These are phyloP conservation scores for Phytophthora multivora DNA, from an alignment of 352 stramenopile species.

Conservation along the genomic window DNA sequence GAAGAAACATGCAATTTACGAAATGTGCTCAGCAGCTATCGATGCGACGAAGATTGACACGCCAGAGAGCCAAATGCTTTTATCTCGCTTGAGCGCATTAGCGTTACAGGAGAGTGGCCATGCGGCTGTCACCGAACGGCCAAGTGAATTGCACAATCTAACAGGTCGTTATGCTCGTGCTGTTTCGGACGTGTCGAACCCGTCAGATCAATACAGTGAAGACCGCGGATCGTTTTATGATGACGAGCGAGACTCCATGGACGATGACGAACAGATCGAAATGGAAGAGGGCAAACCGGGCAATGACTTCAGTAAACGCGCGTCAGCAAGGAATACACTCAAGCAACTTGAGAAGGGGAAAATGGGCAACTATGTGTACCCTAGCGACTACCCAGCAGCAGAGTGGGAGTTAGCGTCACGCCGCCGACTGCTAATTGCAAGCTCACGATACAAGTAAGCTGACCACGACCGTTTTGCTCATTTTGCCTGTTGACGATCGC, in stretches of 20 bases:
- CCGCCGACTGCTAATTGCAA: conserved; percentile 69
- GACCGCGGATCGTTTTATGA: conserved; percentile 44
- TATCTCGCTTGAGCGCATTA: conserved; percentile 57
- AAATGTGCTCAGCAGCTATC: conserved; percentile 52
- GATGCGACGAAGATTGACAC: conserved; percentile 43
- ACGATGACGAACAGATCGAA: conserved; percentile 40
- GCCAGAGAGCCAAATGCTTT: conserved; percentile 71
- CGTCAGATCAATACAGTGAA: conserved; percentile 49
- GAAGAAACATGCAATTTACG: conserved; percentile 50
- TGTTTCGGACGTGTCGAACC: conserved; percentile 49
- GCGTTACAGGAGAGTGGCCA: conserved; percentile 52
- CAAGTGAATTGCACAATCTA: conserved; percentile 37
- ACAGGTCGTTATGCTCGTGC: conserved; percentile 29
- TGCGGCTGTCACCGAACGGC: conserved; percentile 21
- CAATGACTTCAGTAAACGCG: conserved; percentile 22
- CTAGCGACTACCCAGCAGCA: conserved; percentile 55
- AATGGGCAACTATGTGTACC: conserved; percentile 70
- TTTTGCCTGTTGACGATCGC: background rate
- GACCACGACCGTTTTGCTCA: background rate
- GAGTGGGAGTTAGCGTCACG: conserved; percentile 66
- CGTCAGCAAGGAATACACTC: conserved; percentile 45
- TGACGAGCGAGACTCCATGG: conserved; percentile 35
- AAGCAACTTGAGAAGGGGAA: conserved; percentile 66
- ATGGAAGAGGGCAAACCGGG: conserved; percentile 27
- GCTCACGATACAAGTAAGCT: conserved; percentile 73